Conservation (phyloP, 2,329 filamentous ascomycete genomes). For the Diaporthe capsici region DNA sequence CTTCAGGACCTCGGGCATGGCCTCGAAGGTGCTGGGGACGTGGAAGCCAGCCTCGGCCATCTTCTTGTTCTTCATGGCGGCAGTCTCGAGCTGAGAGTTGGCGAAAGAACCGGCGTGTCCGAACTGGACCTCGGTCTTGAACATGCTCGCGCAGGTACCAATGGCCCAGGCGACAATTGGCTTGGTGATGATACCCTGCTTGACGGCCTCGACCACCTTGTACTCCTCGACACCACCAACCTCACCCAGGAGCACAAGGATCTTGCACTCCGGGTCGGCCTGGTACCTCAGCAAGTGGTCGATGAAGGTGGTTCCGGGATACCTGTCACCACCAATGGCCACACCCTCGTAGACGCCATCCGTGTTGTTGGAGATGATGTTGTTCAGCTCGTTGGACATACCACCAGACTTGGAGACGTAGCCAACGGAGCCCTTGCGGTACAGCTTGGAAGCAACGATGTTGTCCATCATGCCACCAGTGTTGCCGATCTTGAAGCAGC, state of each 20-base stretch:
- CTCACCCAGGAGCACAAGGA: constrained; percentile 94
- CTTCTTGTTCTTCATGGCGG: constrained; percentile 94
- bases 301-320: constrained; percentile 99
- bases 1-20: constrained; percentile 83
- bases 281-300: constrained; percentile 98
- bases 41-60: constrained; percentile 96
- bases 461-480: constrained; percentile 99
- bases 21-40: constrained; percentile 97
- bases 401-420: constrained; percentile 99
- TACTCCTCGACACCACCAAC: constrained; percentile 99
- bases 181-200: constrained; percentile 95
- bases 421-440: constrained; percentile 98
- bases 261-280: constrained; percentile 97
- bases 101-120: constrained; percentile 98
- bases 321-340: constrained; percentile 98
- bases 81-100: constrained; percentile 99
- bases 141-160: constrained; percentile 99
- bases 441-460: constrained; percentile 99
- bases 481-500: constrained; percentile 99
- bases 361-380: constrained; percentile 96
- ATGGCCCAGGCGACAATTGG: constrained; percentile 99
- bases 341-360: constrained; percentile 99
- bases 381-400: constrained; percentile 99
- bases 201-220: constrained; percentile 98
- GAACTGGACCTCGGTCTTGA: constrained; percentile 99